A percentile compares a stretch with the other conserved stretches of the same genome.
These are phyloP conservation scores for Stylosanthes scabra DNA, from an alignment of 331 rosid species.

Conservation along the genomic window DNA sequence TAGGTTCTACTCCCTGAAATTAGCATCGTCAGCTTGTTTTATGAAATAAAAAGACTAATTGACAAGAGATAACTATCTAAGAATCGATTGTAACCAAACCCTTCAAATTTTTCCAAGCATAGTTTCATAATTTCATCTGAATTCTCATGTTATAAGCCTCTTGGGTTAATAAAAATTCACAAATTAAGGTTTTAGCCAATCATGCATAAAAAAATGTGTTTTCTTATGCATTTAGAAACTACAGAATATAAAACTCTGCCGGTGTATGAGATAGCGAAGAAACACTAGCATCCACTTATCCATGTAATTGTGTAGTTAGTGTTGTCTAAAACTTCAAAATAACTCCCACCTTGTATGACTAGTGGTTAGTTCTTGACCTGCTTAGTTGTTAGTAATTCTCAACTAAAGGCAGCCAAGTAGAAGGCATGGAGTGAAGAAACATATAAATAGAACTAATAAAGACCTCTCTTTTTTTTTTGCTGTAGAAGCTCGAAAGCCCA, in stretches of 20 bases:
- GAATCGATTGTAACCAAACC: not conserved
- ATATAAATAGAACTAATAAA: slow-evolving; percentile 11
- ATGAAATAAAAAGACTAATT: slow-evolving; percentile 1
- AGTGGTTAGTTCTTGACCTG: slow-evolving; percentile 8
- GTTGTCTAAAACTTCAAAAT: slow-evolving; percentile 14
- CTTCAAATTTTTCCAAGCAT: slow-evolving; percentile 3
- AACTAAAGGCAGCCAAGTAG: slow-evolving; percentile 29
- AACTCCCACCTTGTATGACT: slow-evolving; percentile 5
- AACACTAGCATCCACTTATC: no score
- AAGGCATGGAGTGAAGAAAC: slow-evolving; percentile 1
- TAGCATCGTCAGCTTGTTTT: slow-evolving; percentile 37
- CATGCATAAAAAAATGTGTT: not conserved
- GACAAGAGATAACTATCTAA: slow-evolving; percentile 20
- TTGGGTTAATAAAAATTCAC: slow-evolving; percentile 21
- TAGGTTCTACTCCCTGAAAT: slow-evolving; percentile 88
- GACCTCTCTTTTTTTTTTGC: slow-evolving; percentile 16
- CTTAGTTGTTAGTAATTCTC: not conserved
- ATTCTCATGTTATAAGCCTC: slow-evolving; percentile 3
- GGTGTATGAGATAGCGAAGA: no score
- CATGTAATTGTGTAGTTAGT: no score
- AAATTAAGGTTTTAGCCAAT: slow-evolving; percentile 24
- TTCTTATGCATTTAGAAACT: no score
- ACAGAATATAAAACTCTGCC: no score
- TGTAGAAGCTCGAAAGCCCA: slow-evolving; percentile 26
- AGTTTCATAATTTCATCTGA: not conserved